Evolutionary conservation across 1,284 basidiomycete species (phyloP).

Genomic region (Ganoderma multipileum): DNA sequence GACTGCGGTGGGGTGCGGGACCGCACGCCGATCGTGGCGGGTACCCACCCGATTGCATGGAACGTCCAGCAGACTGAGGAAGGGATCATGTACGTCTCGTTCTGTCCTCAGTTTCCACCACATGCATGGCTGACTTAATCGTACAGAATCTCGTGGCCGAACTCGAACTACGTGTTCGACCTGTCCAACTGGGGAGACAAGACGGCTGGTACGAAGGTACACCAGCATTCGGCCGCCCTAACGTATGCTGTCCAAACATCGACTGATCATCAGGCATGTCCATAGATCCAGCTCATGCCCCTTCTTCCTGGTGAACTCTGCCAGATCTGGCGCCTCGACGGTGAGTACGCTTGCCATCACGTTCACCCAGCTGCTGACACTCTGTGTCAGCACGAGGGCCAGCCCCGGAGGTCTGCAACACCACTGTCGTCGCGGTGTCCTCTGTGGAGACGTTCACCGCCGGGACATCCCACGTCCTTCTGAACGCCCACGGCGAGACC

Average conservation of each 20-base stretch:
- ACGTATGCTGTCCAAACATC: no score
- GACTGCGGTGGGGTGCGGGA: slow-evolving; percentile 41
- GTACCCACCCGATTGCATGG: slow-evolving; percentile 43
- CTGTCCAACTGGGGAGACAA: slow-evolving; percentile 34
- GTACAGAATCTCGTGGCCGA: slow-evolving; percentile 34
- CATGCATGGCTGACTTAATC: neutral
- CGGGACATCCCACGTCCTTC: slow-evolving; percentile 45
- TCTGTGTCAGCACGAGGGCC: neutral
- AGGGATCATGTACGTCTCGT: slow-evolving; percentile 29
- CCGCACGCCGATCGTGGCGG: slow-evolving; percentile 37
- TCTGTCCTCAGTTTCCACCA: neutral
- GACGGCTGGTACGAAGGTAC: slow-evolving; percentile 33
- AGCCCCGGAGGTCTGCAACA: slow-evolving; percentile 18
- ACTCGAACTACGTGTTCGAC: slow-evolving; percentile 34
- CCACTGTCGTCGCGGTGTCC: slow-evolving; percentile 19
- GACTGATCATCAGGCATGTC: neutral
- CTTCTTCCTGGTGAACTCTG: slow-evolving; percentile 25
- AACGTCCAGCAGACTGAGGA: slow-evolving; percentile 33
- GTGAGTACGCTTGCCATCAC: neutral
- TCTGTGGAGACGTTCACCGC: slow-evolving; percentile 13
- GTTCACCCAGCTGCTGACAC: neutral
- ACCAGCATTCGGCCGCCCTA: neutral
- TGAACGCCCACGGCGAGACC: slow-evolving; percentile 56
- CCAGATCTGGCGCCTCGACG: slow-evolving; percentile 18
- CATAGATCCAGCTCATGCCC: slow-evolving; percentile 32